Conservation (phyloP, 148 eudicot species). For the Salicornia ramosissima region DNA sequence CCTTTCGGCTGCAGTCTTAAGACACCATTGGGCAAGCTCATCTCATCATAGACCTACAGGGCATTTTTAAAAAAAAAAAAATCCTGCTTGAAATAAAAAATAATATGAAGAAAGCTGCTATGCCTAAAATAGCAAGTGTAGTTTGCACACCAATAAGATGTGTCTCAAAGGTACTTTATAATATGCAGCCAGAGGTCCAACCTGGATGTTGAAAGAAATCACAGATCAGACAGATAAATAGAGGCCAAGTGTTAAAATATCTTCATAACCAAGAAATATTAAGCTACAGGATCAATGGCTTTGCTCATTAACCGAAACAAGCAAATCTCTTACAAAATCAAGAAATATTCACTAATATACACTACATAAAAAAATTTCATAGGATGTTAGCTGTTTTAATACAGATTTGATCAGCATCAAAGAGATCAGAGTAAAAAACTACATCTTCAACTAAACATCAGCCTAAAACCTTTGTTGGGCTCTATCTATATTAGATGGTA, state of each 20-base stretch:
- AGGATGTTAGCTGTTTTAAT: background rate
- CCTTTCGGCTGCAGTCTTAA: conserved; percentile 93
- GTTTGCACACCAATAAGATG: conserved; percentile 63
- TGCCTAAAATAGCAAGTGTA: background rate
- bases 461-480: background rate
- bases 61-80: conserved; percentile 3
- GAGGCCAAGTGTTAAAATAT: too few species aligned
- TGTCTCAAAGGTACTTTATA: conserved; percentile 89
- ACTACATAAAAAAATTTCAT: too few species aligned
- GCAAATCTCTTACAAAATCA: background rate
- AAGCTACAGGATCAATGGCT: background rate
- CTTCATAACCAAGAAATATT: background rate
- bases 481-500: too few species aligned
- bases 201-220: conserved; percentile 35
- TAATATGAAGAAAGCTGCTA: background rate
- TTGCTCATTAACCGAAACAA: conserved; percentile 1
- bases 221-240: conserved; percentile 7
- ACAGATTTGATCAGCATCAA: background rate
- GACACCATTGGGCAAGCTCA: conserved; percentile 95
- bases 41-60: conserved; percentile 95
- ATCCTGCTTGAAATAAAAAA: background rate
- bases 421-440: background rate
- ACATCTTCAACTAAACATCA: background rate
- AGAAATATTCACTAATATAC: too few species aligned
- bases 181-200: conserved; percentile 93